Conservation (phyloP, 306 rosid species). For the barrel medic (Medicago truncatula) region DNA sequence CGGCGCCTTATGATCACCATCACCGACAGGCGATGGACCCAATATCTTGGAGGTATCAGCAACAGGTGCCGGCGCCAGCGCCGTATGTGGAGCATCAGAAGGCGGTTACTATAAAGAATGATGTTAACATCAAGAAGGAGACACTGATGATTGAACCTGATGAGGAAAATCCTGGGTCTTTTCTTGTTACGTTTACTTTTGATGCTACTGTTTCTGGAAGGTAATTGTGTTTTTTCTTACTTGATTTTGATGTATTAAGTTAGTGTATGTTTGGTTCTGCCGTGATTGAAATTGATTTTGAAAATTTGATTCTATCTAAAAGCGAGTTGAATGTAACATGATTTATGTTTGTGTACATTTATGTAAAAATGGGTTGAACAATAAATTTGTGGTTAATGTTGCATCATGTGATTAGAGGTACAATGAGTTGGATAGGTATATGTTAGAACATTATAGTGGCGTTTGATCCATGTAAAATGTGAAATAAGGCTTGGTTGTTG, state of each 20-base stretch:
- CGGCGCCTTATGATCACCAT: conserved; percentile 82
- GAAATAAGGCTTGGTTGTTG: too few species aligned
- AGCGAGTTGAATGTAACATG: background rate
- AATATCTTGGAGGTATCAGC: conserved; percentile 72
- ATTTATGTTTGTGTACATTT: too few species aligned
- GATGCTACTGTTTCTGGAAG: conserved; percentile 94
- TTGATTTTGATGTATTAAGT: conserved; percentile 5
- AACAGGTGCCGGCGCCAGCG: conserved; percentile 26
- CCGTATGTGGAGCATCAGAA: conserved; percentile 92
- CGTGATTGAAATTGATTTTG: background rate
- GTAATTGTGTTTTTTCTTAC: conserved; percentile 43
- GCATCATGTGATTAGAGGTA: too few species aligned
- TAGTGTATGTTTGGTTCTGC: conserved; percentile 2
- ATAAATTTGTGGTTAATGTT: too few species aligned
- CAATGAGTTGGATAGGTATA: too few species aligned
- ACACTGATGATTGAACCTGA: conserved; percentile 75
- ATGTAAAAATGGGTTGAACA: too few species aligned
- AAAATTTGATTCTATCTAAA: too few species aligned
- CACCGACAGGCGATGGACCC: conserved; percentile 66
- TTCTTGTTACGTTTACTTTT: conserved; percentile 73
- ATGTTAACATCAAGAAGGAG: conserved; percentile 93
- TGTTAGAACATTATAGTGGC: too few species aligned
- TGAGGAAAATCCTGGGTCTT: conserved; percentile 69
- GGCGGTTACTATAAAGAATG: conserved; percentile 88
- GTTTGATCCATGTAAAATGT: too few species aligned